These are phyloP conservation scores for Coniochaeta prunicola DNA, from an alignment of 2,329 filamentous ascomycete species.

Conservation along the genomic window DNA sequence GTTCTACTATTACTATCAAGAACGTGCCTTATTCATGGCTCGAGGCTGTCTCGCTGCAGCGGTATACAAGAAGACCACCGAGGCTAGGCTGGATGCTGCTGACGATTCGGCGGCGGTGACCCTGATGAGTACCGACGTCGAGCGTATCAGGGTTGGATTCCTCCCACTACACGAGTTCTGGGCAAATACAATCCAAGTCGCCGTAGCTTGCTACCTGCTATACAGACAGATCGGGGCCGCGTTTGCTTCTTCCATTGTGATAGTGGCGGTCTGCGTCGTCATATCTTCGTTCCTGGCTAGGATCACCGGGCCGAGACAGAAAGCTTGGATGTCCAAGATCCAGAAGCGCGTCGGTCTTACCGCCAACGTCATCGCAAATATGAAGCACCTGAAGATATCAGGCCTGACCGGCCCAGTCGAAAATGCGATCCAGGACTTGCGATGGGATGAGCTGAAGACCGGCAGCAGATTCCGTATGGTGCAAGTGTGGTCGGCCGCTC, in stretches of 20 bases:
- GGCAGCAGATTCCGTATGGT: conserved; percentile 17
- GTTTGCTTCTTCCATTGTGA: conserved; percentile 22
- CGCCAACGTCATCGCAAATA: conserved; percentile 14
- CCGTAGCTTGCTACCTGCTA: conserved; percentile 24
- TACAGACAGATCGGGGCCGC: conserved; percentile 21
- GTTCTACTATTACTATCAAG: conserved; percentile 23
- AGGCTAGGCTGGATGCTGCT: conserved; percentile 13
- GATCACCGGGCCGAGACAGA: conserved; percentile 15
- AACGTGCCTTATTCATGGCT: conserved; percentile 20
- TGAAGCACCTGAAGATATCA: conserved; percentile 21
- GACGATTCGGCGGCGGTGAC: conserved; percentile 26
- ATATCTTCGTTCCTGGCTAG: conserved; percentile 10
- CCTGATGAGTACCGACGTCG: conserved; percentile 30
- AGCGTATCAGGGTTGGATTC: conserved; percentile 23
- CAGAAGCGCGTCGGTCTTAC: conserved; percentile 19
- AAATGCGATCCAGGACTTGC: conserved; percentile 14
- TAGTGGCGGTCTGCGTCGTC: conserved; percentile 17
- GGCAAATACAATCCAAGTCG: conserved; percentile 24
- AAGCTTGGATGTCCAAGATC: conserved; percentile 21
- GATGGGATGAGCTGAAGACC: conserved; percentile 15
- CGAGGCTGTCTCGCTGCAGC: conserved; percentile 19
- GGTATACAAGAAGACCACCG: conserved; percentile 24
- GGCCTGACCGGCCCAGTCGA: conserved; percentile 20
- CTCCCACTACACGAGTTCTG: conserved; percentile 25
- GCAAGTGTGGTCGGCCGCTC: conserved; percentile 16